Base-by-base conservation (phyloP, 148 eudicot species). In the Gaultheria prostrata region DNA sequence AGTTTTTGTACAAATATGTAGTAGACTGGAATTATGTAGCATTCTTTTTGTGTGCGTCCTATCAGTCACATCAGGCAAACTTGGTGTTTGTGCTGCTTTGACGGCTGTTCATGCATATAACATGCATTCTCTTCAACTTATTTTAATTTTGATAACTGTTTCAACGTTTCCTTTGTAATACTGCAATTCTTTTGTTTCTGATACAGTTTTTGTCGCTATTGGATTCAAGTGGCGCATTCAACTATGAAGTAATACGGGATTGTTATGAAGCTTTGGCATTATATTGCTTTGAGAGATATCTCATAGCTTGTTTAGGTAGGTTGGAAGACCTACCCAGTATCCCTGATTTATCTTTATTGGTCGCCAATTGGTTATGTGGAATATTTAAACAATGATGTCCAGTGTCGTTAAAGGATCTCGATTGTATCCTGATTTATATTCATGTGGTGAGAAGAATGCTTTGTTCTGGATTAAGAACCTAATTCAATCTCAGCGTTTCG, bases 181-280 rank as follows among this genome's bases (percentile, higher is more conserved):
- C 63, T 9, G 86, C 28, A 33, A 35, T 59, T 53, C 7, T 14
- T 69, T 10, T 14, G 32, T 32, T 32, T 76, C 77, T 77, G 54
- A 8, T 26, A 71, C 95, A 95, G 99, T 92, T 89, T 85, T 87
- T 94, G 82, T 97, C 99, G 70, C 88, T 97, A 69, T 83, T 90
- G 89, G 85, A 97, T 87, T 90, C 98, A 86, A 89, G 90, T 83
- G 95, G 93, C 71, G 99, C 99, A 76, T 97, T 97, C 86, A 93
- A 97, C 88, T 97, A 88, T 83, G 98, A 95, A 92, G 90, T 95
- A 71, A 90, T 97, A 65, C 91, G 97, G 80, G 99, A 97, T 83
- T 97, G 99, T 84, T 97, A 97, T 86, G 99, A 97, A 92, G 98
- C 99, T 80, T 94, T 97, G 88, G 99, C 99, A 14, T 87, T 97